These are phyloP conservation scores for Angomonas ambiguus DNA, from an alignment of 208 protist species.

Conservation along the genomic window DNA sequence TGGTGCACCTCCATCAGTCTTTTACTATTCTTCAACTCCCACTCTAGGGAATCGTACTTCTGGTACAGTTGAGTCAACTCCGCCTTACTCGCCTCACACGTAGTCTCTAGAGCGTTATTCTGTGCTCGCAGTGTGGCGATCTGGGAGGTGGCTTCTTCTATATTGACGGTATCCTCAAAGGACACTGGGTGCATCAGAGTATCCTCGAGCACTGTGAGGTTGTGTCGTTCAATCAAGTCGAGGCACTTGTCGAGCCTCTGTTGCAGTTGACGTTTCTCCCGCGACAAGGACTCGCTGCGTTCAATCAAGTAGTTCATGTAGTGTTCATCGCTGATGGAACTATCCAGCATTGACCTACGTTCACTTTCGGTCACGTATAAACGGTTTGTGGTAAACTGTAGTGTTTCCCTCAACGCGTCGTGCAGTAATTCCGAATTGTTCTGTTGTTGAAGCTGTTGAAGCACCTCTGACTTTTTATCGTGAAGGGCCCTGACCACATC, in stretches of 20 bases:
- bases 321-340: slow-evolving; percentile 54
- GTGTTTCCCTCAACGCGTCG: slow-evolving; percentile 19
- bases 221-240: slow-evolving; percentile 68
- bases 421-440: not conserved
- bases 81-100: not conserved
- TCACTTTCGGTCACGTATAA: slow-evolving; percentile 47
- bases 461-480: slow-evolving; percentile 6
- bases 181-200: slow-evolving; percentile 67
- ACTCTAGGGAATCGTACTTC: not conserved
- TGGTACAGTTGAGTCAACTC: not conserved
- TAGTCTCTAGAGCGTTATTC: slow-evolving; percentile 33
- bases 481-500: slow-evolving; percentile 10
- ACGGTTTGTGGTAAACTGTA: slow-evolving; percentile 36
- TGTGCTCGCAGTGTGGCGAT: slow-evolving; percentile 50
- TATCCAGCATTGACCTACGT: slow-evolving; percentile 47
- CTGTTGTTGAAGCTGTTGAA: not conserved
- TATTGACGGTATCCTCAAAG: slow-evolving; percentile 59
- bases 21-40: not conserved
- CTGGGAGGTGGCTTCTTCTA: slow-evolving; percentile 60
- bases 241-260: slow-evolving; percentile 34
- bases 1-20: not conserved
- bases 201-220: slow-evolving; percentile 62
- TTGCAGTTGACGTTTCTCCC: slow-evolving; percentile 37
- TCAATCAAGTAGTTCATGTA: slow-evolving; percentile 46
- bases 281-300: slow-evolving; percentile 30